These are phyloP conservation scores for Penicillium italicum DNA, from an alignment of 2,329 filamentous ascomycete genomes.

Conservation along the genomic window DNA sequence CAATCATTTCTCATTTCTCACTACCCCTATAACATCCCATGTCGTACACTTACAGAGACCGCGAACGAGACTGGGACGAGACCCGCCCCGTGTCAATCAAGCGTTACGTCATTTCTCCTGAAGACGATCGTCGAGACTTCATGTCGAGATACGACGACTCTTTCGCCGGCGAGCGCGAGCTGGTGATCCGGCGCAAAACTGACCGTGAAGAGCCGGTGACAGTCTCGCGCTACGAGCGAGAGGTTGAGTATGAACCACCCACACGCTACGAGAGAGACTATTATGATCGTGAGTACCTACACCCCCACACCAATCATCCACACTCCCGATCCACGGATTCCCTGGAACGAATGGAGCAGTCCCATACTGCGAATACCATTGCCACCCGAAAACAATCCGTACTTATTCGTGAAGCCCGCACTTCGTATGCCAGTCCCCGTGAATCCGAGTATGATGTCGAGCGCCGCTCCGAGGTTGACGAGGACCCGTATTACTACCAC, in stretches of 20 bases:
- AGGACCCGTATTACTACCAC: conserved; percentile 61
- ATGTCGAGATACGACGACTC: conserved; percentile 26
- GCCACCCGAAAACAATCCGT: conserved; percentile 49
- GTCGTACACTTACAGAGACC: conserved; percentile 41
- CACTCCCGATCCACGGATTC: conserved; percentile 54
- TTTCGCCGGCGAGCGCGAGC: conserved; percentile 38
- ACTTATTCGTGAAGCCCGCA: conserved; percentile 54
- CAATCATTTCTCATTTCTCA: conserved; percentile 13
- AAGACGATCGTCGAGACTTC: conserved; percentile 40
- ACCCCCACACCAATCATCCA: conserved; percentile 46
- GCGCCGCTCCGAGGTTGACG: conserved; percentile 54
- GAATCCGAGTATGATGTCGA: conserved; percentile 60
- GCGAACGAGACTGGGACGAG: conserved; percentile 43
- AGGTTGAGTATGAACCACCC: conserved; percentile 42
- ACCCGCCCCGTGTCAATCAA: conserved; percentile 49
- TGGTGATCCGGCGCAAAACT: conserved; percentile 45
- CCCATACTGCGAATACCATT: conserved; percentile 50
- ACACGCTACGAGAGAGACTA: conserved; percentile 43
- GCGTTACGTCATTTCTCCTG: conserved; percentile 52
- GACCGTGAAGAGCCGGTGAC: conserved; percentile 44
- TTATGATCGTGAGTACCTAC: conserved; percentile 43
- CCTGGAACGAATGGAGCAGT: conserved; percentile 47
- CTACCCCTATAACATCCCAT: conserved; percentile 18
- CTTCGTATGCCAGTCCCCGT: conserved; percentile 47
- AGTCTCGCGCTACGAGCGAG: conserved; percentile 50